Conservation (phyloP, 1,139 yeast genomes). For the Yamadazyma dushanensis region DNA sequence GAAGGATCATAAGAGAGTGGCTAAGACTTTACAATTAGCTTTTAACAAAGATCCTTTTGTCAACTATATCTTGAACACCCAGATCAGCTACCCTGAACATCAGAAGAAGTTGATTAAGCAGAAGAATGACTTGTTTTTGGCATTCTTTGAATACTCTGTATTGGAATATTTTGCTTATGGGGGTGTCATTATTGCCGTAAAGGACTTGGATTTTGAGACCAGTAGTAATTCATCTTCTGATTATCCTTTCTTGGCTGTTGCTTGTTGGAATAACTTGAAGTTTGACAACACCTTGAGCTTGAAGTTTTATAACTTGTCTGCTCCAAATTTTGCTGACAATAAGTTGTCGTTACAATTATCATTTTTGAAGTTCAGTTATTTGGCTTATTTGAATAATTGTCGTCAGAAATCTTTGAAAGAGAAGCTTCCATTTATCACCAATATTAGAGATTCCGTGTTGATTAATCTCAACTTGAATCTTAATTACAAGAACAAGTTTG, state of each 20-base stretch:
- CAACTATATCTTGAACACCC: conserved; percentile 39
- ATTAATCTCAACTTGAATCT: conserved; percentile 19
- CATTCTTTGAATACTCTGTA: conserved; percentile 38
- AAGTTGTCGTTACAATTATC: conserved; percentile 27
- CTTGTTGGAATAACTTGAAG: conserved; percentile 38
- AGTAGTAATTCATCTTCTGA: conserved; percentile 12
- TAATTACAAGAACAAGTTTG: conserved; percentile 15
- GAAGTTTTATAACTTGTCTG: conserved; percentile 19
- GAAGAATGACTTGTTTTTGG: conserved; percentile 35
- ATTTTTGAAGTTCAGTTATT: conserved; percentile 29
- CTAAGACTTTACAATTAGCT: conserved; percentile 38
- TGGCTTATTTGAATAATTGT: conserved; percentile 35
- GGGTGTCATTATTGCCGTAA: conserved; percentile 34
- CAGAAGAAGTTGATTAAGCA: conserved; percentile 19
- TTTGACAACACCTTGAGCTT: conserved; percentile 26
- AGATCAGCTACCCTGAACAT: conserved; percentile 20
- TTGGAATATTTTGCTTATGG: conserved; percentile 36
- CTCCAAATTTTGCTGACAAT: conserved; percentile 20
- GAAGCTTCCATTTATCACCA: conserved; percentile 33
- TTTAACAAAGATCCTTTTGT: conserved; percentile 45
- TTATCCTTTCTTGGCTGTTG: conserved; percentile 34
- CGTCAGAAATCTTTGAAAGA: conserved; percentile 37
- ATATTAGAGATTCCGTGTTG: conserved; percentile 28
- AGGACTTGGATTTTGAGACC: conserved; percentile 33
- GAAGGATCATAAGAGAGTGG: conserved; percentile 39